Evolutionary conservation across 2,329 filamentous ascomycete genomes (phyloP).

Genomic region (Moelleriella libera): DNA sequence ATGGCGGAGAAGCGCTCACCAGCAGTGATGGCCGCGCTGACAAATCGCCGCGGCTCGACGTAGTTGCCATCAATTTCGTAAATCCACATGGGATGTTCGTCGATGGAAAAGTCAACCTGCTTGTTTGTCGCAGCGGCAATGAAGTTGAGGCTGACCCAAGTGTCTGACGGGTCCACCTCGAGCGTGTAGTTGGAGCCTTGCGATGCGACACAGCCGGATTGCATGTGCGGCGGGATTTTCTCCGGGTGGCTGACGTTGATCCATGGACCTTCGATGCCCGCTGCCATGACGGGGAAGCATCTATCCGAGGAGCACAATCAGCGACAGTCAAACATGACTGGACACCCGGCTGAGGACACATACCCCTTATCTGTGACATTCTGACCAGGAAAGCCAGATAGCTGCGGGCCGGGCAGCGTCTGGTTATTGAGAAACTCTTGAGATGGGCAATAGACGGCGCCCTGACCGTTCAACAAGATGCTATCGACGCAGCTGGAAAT

Average conservation of each 20-base stretch:
- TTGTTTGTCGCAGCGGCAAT: slow-evolving; percentile 4
- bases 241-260: neutral
- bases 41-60: slow-evolving; percentile 18
- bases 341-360: neutral
- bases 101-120: slow-evolving; percentile 17
- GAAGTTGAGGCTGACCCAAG: slow-evolving; percentile 4
- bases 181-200: neutral
- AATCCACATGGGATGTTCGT: slow-evolving; percentile 26
- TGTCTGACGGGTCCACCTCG: slow-evolving; percentile 1
- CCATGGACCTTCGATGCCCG: slow-evolving; percentile 2
- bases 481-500: slow-evolving; percentile 2
- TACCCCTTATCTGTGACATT: slow-evolving; percentile 4
- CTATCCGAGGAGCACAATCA: neutral
- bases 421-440: neutral
- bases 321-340: neutral
- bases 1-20: slow-evolving; percentile 25
- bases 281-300: slow-evolving; percentile 1
- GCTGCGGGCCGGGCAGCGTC: neutral
- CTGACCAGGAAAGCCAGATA: neutral
- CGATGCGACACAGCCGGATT: neutral
- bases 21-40: slow-evolving; percentile 10
- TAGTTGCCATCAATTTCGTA: slow-evolving; percentile 28
- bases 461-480: slow-evolving; percentile 3
- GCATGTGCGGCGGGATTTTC: neutral
- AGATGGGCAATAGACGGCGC: slow-evolving; percentile 2